Evolutionary conservation across 129 eudicot genomes (phyloP), one percentile per base, ranked within the genome.

Genomic region (Deinandra increscens): DNA sequence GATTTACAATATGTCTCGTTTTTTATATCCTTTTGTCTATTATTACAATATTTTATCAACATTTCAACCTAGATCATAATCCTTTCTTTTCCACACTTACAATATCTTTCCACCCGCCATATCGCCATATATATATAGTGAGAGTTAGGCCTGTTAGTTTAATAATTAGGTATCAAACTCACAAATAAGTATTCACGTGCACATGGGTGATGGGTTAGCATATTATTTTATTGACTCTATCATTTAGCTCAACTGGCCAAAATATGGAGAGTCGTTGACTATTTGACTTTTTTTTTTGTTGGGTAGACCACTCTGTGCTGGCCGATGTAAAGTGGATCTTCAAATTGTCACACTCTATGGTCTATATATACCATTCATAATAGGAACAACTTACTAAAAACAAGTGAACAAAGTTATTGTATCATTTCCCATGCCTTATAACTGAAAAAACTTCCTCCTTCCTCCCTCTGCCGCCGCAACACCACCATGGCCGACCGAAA

Each of bases 401-500:
- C 33, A 64, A 15, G 18, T 61, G 22, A 59, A 44, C 4, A 34
- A 38, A 54, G 45, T 76, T 61, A 45, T 68, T 61, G 45, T 68
- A 17, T 12, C 18, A 9, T 59, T 68, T 59, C n/a, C n/a, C 53
- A 76, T 76, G 80, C 56, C 70, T 60, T 59, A 22, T 60, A 36
- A 15, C 11, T 76, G 60, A 60, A 18, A 62, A 50, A 51, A 53
- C n/a, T 37, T 36, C 15, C 15, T 55, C 15, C 72, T 15, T 4
- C 50, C 36, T 45, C 48, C 63, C 19, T 38, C 70, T 9, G 19
- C 70, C 65, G 9, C 54, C 78, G 0, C 64, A 20, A 50, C 18
- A 17, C 66, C 76, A 51, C 29, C 76, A 77, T 78, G 86, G 81
- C 83, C 18, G 80, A 83, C 75, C 71, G 49, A 61, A 78, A 75